Evolutionary conservation across 352 stramenopile species (phyloP).

Genomic region (Pythium vanterpoolii): DNA sequence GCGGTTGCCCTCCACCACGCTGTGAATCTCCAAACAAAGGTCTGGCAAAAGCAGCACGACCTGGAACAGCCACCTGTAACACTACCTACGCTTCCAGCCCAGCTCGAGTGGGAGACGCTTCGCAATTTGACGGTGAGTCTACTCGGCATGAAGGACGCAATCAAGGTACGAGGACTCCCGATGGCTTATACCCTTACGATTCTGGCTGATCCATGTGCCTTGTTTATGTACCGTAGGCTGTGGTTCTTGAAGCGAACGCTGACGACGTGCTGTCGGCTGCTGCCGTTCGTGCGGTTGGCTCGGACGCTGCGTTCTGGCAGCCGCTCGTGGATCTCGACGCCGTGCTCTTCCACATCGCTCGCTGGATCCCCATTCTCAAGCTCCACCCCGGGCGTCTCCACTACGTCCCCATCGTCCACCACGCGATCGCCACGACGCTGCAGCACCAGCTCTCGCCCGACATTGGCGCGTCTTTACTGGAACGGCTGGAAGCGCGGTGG

Average conservation of each 20-base stretch:
- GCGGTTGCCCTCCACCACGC: not conserved
- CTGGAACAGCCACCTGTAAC: not conserved
- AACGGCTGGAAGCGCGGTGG: slow-evolving; percentile 21
- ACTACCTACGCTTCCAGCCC: not conserved
- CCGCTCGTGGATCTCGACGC: slow-evolving; percentile 19
- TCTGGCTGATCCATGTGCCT: not conserved
- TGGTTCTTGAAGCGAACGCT: not conserved
- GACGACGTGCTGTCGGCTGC: not conserved
- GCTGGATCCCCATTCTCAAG: slow-evolving; percentile 20
- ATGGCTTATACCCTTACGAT: too few relatives aligned
- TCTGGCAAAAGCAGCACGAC: slow-evolving; percentile 7
- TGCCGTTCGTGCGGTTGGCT: not conserved
- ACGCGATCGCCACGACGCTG: slow-evolving; percentile 18
- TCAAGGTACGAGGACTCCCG: slow-evolving; percentile 9
- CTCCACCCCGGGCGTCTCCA: slow-evolving; percentile 16
- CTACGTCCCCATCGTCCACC: slow-evolving; percentile 16
- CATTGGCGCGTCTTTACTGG: slow-evolving; percentile 8
- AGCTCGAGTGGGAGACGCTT: slow-evolving; percentile 18
- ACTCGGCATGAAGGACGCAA: slow-evolving; percentile 6
- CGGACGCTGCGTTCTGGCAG: slow-evolving; percentile 5
- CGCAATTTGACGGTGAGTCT: slow-evolving; percentile 8
- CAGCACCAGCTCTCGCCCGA: slow-evolving; percentile 19
- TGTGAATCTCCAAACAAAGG: not conserved
- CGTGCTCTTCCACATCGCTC: slow-evolving; percentile 13
- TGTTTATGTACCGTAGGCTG: not conserved